Base-by-base conservation (phyloP, 768 basidiomycete species). In the Thelephora ganbajun region DNA sequence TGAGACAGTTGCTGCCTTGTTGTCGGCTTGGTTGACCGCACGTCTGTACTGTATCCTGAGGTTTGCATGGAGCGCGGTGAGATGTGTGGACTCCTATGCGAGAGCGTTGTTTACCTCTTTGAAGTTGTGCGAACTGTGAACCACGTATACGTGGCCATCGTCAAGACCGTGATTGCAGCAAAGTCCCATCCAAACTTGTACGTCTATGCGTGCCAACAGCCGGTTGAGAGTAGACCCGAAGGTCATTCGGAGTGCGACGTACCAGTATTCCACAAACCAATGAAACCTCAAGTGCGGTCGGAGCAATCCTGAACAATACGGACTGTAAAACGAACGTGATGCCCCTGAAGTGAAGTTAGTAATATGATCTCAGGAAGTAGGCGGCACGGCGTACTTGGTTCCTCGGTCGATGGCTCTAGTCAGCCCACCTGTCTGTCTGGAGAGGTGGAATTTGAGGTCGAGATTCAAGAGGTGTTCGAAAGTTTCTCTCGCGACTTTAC, bases 181-280 rank as follows among this genome's bases (percentile, higher is more conserved):
- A 93, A 99, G 60, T 96, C 83, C 83, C 85, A 91, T 7, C 96
- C 96, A 57, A 96, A 99, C 60, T 97, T 94, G 58, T 88, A 98
- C 1, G 90, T 93, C 92, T 96, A 48, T 18, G 13, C 26, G 45
- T 30, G 46, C 11, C 7, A 23, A 44, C 51, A 36, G 48, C 30
- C 44, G 33, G 42, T 30, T 22, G 20, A 46, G 23, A 43, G n/a
- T 9, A 34, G n/a, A 43, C 36, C 34, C 13, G 2, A 0, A 33
- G 12, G n/a, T 18, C 34, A 43, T 34, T 34, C n/a, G 14, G 14
- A 41, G 22, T 14, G 22, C 7, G 30, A 62, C 83, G 19, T 56
- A 92, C 93, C 64, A 99, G 64, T 51, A 99, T 99, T 44, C 93
- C 94, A 66, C 93, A 98, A 37, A 99, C 96, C 72, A 99, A 81